Evolutionary conservation across 2,329 filamentous ascomycete species (phyloP).

Genomic region (Penicillium sp.): DNA sequence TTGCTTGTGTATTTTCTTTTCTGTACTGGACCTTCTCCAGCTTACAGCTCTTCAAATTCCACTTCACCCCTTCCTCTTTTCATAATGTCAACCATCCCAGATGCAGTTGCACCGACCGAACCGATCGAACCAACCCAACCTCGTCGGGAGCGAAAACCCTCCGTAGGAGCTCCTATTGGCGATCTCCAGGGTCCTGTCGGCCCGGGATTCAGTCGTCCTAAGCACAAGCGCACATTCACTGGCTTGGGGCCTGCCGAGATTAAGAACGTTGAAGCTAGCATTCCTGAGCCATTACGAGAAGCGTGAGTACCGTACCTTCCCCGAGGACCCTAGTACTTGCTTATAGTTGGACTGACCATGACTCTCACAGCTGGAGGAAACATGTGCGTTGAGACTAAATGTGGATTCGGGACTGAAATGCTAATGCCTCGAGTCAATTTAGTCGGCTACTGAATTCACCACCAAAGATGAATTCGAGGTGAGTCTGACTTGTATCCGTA

Average conservation of each 20-base stretch:
- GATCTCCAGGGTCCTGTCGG: constrained; percentile 83
- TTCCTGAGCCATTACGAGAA: constrained; percentile 83
- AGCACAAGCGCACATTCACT: constrained; percentile 96
- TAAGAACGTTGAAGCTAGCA: constrained; percentile 86
- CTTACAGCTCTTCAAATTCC: background rate
- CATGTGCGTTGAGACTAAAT: constrained; percentile 45
- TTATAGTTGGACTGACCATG: constrained; percentile 19
- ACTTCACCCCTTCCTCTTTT: background rate
- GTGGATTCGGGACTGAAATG: background rate
- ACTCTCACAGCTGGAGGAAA: constrained; percentile 56
- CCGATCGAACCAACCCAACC: constrained; percentile 20
- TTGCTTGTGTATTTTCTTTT: background rate
- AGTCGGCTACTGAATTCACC: constrained; percentile 68
- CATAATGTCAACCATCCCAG: background rate
- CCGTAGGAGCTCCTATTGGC: constrained; percentile 76
- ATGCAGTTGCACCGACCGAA: constrained; percentile 24
- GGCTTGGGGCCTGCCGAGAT: constrained; percentile 89
- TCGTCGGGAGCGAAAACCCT: constrained; percentile 73
- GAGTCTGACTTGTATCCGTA: constrained; percentile 12
- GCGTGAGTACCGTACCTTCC: constrained; percentile 65
- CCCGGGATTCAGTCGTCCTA: constrained; percentile 84
- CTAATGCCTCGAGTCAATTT: constrained; percentile 12
- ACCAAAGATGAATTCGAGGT: constrained; percentile 77
- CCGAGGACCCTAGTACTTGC: background rate
- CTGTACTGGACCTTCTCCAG: constrained; percentile 24